These are phyloP conservation scores for Fusarium sambucinum DNA, from an alignment of 2,329 filamentous ascomycete genomes.

Conservation along the genomic window DNA sequence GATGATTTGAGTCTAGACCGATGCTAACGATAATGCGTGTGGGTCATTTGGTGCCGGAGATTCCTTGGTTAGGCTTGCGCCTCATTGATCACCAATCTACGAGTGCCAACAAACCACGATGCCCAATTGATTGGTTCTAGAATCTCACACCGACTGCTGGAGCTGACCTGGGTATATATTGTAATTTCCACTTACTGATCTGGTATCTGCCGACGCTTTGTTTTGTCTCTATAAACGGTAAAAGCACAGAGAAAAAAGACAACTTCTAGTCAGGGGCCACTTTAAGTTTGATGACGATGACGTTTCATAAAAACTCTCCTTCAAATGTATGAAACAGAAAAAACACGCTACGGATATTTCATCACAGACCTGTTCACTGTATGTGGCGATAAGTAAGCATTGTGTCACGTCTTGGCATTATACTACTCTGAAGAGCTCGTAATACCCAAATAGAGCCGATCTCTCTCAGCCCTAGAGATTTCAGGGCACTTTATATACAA, in stretches of 20 bases:
- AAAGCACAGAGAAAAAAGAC: too few species aligned
- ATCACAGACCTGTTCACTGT: background rate
- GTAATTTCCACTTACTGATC: background rate
- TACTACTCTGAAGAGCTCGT: background rate
- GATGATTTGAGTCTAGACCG: background rate
- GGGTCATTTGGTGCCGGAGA: slow-evolving; percentile 19
- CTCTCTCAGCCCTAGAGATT: background rate
- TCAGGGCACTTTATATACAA: background rate
- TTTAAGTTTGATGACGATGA: slow-evolving; percentile 4
- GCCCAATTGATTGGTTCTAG: slow-evolving; percentile 7
- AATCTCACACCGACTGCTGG: slow-evolving; percentile 2
- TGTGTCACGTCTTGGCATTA: background rate
- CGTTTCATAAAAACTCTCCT: background rate
- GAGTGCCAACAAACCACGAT: background rate
- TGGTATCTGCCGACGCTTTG: background rate
- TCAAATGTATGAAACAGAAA: background rate
- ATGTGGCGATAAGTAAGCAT: background rate
- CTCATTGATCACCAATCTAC: slow-evolving; percentile 9
- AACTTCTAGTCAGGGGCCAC: background rate
- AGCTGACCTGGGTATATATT: background rate
- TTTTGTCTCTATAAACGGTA: too few species aligned
- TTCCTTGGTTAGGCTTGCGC: slow-evolving; percentile 3
- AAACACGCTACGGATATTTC: background rate
- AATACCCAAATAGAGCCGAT: background rate
- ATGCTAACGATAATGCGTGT: slow-evolving; percentile 5